Conservation (phyloP, 805 yeast species). For the Cyberlindnera subsufficiens region DNA sequence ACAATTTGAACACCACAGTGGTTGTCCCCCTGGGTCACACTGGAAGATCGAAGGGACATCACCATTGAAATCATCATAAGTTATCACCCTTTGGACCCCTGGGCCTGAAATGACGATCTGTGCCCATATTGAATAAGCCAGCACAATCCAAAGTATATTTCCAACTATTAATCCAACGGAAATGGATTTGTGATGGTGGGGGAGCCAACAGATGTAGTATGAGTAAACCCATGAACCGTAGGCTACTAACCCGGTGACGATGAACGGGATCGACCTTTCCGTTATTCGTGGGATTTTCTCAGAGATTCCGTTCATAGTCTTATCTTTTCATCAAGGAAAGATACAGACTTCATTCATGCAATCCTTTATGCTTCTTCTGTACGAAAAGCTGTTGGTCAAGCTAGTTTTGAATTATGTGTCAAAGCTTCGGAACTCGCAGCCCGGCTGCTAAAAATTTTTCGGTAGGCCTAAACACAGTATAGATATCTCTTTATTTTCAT, state of each 20-base stretch:
- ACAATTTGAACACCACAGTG: conserved; percentile 70
- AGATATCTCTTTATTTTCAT: too few species aligned
- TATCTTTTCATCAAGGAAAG: too few species aligned
- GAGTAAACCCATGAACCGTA: conserved; percentile 22
- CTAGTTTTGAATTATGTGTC: too few species aligned
- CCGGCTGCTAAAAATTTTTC: too few species aligned
- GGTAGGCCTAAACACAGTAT: too few species aligned
- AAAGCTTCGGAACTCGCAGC: too few species aligned
- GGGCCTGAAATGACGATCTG: conserved; percentile 49
- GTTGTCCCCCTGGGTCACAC: conserved; percentile 71
- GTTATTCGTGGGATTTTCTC: background rate
- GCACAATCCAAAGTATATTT: conserved; percentile 22
- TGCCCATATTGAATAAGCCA: conserved; percentile 37
- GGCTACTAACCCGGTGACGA: conserved; percentile 4
- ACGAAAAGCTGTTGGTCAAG: too few species aligned
- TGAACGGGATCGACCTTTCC: conserved; percentile 1
- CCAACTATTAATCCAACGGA: conserved; percentile 27
- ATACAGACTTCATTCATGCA: too few species aligned
- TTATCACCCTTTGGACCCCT: conserved; percentile 40
- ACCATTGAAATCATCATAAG: conserved; percentile 16
- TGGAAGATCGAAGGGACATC: conserved; percentile 48
- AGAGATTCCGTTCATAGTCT: too few species aligned
- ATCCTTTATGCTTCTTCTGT: too few species aligned
- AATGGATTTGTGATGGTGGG: conserved; percentile 16
- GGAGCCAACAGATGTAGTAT: conserved; percentile 24